Evolutionary conservation across 108 stramenopile species (phyloP), one percentile per base, ranked within the genome.

Genomic region (Conticribra weissflogii): DNA sequence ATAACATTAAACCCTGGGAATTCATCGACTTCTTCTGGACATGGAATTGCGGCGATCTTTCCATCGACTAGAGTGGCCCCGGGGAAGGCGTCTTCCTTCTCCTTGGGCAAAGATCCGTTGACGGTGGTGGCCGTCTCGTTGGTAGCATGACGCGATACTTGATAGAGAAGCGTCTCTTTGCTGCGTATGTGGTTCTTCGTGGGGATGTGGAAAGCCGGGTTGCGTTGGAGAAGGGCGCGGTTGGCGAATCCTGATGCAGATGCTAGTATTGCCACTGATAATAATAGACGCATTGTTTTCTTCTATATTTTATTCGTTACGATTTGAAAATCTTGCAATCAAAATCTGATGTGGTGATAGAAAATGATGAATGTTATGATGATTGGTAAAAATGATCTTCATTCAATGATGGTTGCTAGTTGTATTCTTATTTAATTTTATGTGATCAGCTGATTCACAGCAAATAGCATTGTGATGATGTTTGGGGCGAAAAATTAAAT

Each of bases 21-120:
- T 0, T 34, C 1, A 18, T 77, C 77, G 3, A 75, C 70, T 63
- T 89, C 88, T 50, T 85, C 63, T 22, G 74, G 70, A 54, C 74
- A 78, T 3, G 83, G 85, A 31, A 86, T 53, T 59, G 86, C 85
- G 49, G 73, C 33, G 32, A 59, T 49, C 30, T 76, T 76, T 55
- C 36, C 36, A 41, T 75, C 49, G 61, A 74, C 41, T 15, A 55
- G 50, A 63, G 63, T 76, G 15, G 75, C 81, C 17, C 65, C 63
- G 3, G 72, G 17, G 12, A 82, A 50, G 8, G 68, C 34, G 58
- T 68, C 68, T 41, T 41, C 36, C 12, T 41, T 41, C 36, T 12
- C 36, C 5, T 41, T 12, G 36, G 36, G 36, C 36, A 41, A 9
- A 5, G 36, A 41, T 41, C 36, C 36, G 36, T 41, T 41, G 36